These are phyloP conservation scores for Penicillium turbatum DNA, from an alignment of 495 filamentous ascomycete genomes.

Conservation along the genomic window DNA sequence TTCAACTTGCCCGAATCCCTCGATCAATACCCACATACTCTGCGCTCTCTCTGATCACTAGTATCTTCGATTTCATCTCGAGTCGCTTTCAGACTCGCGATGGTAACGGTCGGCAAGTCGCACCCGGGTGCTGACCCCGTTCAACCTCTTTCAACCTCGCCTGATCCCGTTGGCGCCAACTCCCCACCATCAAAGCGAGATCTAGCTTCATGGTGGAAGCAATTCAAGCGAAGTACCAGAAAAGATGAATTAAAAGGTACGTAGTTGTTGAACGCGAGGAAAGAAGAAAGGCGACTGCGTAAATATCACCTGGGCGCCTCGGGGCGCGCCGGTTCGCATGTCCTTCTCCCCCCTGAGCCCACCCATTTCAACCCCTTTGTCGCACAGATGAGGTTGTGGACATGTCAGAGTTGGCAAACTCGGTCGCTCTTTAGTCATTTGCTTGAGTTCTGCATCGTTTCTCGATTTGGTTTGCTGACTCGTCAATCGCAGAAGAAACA, in stretches of 20 bases:
- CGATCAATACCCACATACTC: constrained; percentile 7
- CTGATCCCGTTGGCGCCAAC: constrained; percentile 31
- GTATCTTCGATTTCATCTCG: constrained; percentile 2
- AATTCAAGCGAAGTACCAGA: constrained; percentile 70
- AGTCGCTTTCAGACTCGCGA: constrained; percentile 22
- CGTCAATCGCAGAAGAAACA: constrained; percentile 21
- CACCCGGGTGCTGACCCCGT: constrained; percentile 36
- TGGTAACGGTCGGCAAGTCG: constrained; percentile 43
- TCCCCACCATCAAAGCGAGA: constrained; percentile 74
- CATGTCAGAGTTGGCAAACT: background rate
- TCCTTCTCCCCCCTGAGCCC: constrained; percentile 1
- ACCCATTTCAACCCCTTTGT: background rate
- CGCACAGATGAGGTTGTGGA: background rate
- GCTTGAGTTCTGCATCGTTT: background rate
- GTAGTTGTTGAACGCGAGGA: constrained; percentile 7
- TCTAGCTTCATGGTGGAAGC: constrained; percentile 87
- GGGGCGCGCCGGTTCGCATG: constrained; percentile 6
- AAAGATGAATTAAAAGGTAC: constrained; percentile 78
- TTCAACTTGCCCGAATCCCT: constrained; percentile 13
- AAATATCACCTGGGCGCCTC: background rate
- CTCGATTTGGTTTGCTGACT: background rate
- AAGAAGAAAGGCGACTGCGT: background rate
- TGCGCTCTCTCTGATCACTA: constrained; percentile 2
- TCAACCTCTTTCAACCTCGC: constrained; percentile 32
- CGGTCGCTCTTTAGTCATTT: background rate